Evolutionary conservation across 345 rosid genomes (phyloP).

Genomic region (Eucalyptus sp.): DNA sequence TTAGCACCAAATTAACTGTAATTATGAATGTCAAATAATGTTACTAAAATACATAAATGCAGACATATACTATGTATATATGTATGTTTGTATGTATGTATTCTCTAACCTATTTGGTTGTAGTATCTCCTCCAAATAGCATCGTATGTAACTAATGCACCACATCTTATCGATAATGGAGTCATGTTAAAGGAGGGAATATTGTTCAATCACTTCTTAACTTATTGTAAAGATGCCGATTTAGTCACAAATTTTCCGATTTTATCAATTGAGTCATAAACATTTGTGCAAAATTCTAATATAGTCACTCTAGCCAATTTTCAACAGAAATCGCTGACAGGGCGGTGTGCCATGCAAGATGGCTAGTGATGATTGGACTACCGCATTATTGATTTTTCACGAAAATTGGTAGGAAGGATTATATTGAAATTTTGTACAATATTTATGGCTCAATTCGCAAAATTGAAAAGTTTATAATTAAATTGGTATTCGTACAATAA

Average conservation of each 20-base stretch:
- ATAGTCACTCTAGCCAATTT: not conserved
- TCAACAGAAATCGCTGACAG: not conserved
- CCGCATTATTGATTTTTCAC: not conserved
- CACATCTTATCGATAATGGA: not conserved
- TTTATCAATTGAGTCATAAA: not conserved
- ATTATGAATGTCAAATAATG: not conserved
- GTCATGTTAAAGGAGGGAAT: not conserved
- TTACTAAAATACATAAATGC: not conserved
- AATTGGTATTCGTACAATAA: not conserved
- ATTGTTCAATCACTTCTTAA: not conserved
- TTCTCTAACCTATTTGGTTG: not conserved
- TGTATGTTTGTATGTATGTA: not conserved
- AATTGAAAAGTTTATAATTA: not conserved
- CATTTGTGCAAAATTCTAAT: not conserved
- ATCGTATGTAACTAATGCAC: not conserved
- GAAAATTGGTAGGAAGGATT: not conserved
- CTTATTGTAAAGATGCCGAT: not conserved
- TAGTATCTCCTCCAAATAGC: not conserved
- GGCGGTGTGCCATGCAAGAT: rapidly evolving
- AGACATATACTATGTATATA: not conserved
- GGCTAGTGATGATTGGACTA: not conserved
- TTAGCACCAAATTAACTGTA: not conserved
- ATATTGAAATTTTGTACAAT: not conserved
- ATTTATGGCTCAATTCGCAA: not conserved
- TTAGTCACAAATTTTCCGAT: not conserved